These are phyloP conservation scores for Solanum tarijense DNA, from an alignment of 257 asterid genomes.

Conservation along the genomic window DNA sequence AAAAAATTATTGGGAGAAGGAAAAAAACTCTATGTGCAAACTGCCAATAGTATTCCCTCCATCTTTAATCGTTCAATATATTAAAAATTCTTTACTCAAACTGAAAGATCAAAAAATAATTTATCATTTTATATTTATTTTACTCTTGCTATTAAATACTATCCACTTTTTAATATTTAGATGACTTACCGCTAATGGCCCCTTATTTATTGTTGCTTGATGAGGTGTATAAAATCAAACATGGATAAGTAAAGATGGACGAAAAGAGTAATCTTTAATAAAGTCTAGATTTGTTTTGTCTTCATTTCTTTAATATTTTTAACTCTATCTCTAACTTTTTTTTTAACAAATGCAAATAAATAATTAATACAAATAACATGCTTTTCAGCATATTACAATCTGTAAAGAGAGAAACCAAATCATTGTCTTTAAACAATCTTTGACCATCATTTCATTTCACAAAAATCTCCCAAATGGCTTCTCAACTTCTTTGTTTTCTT, in stretches of 20 bases:
- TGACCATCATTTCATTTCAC: background rate
- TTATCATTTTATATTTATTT: no score
- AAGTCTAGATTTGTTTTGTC: background rate
- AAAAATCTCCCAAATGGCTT: slow-evolving; percentile 17
- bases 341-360: background rate
- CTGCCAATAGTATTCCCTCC: background rate
- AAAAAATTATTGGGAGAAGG: background rate
- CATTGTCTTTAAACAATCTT: background rate
- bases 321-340: background rate
- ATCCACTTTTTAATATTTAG: no score
- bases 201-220: background rate
- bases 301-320: background rate
- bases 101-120: no score
- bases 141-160: no score
- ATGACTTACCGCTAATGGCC: no score
- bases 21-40: background rate
- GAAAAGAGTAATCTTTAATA: background rate
- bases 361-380: slow-evolving; percentile 17
- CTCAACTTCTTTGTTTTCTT: slow-evolving; percentile 14
- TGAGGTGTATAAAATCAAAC: no score
- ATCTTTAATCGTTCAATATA: background rate
- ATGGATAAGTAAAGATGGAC: background rate
- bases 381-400: slow-evolving; percentile 16
- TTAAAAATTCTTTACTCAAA: background rate
- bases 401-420: slow-evolving; percentile 25